A percentile compares a stretch with the other conserved stretches of the same genome.
These are phyloP conservation scores for Zizania palustris DNA, from an alignment of 202 grass and related monocot species.

Conservation along the genomic window DNA sequence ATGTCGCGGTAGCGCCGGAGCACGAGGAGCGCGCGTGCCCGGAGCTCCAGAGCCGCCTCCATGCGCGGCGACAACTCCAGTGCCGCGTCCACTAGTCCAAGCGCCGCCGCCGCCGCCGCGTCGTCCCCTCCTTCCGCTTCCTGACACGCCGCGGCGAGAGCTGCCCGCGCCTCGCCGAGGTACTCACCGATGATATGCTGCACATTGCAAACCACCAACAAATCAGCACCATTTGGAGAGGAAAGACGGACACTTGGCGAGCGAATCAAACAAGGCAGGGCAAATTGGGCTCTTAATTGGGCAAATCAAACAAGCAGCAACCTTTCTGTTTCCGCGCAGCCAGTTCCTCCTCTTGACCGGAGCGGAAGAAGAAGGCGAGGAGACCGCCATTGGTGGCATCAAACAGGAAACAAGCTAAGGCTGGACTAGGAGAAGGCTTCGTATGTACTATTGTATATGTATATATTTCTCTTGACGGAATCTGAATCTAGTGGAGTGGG, in stretches of 20 bases:
- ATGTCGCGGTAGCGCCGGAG: slow-evolving; percentile 87
- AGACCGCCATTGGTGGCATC: slow-evolving; percentile 49
- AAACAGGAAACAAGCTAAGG: too few species aligned
- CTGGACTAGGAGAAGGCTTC: background rate
- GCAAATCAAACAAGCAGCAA: too few species aligned
- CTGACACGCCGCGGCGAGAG: slow-evolving; percentile 48
- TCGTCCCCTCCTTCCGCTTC: slow-evolving; percentile 32
- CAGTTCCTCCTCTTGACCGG: slow-evolving; percentile 58
- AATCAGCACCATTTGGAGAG: slow-evolving; percentile 12
- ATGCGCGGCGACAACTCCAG: slow-evolving; percentile 64
- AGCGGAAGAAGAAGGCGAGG: slow-evolving; percentile 47
- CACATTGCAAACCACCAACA: background rate
- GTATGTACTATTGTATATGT: too few species aligned
- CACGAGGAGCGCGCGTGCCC: slow-evolving; percentile 66
- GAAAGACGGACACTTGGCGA: background rate
- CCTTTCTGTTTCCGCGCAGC: slow-evolving; percentile 72
- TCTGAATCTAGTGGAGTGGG: too few species aligned
- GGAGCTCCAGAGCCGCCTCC: slow-evolving; percentile 81
- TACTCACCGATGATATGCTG: slow-evolving; percentile 61
- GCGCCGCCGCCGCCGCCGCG: slow-evolving; percentile 49
- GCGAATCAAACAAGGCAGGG: background rate
- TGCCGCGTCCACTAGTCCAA: slow-evolving; percentile 51
- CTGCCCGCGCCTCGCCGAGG: slow-evolving; percentile 60
- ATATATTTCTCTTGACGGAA: too few species aligned
- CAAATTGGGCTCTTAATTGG: background rate